Base-by-base conservation (phyloP, 768 basidiomycete genomes). In the Crassisporium funariophilum region DNA sequence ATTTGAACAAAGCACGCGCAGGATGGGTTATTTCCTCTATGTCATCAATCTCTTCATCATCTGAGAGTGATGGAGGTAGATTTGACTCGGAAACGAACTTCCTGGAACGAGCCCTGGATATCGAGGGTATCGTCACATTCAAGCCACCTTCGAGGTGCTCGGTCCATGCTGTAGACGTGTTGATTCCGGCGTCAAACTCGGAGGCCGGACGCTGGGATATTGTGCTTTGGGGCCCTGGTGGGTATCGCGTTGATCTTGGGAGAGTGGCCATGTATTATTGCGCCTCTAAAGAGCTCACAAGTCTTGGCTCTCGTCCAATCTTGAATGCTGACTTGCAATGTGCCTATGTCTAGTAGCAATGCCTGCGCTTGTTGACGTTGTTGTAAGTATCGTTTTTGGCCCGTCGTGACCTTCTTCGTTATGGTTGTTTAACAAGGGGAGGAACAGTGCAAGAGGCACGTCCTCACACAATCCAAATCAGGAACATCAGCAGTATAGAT, bases 101-200 rank as follows among this genome's bases (percentile, higher is more conserved):
- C 39, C 55, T 60, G 21, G 78, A 75, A n/a, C 66, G 69, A 21
- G 57, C 59, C 47, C 49, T 53, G 6, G 64, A 54, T n/a, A 49
- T 31, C 16, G 68, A 71, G 15, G 56, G 68, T 16, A 60, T 61
- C 5, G 52, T 49, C 25, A 47, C 39, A 10, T 35, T n/a, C n/a
- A n/a, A 21, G n/a, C 50, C 51, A 13, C 35, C 43, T 50, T 77
- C 77, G 11, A 79, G 68, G 55, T 80, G 76, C 47, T 80, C 84
- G 17, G 86, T 84, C 89, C 88, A 91, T 9, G 86, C 89, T 5
- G 76, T 65, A 1, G 89, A 90, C 9, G 85, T 75, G 66, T 91
- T 89, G 63, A 91, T 76, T 3, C 89, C 88, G 1, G 82, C 78
- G 60, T 90, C 89, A 56, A 91, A 89, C 40, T 81, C 79, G 53